Evolutionary conservation across 805 yeast genomes (phyloP).

Genomic region (Nakazawaea ernobii): DNA sequence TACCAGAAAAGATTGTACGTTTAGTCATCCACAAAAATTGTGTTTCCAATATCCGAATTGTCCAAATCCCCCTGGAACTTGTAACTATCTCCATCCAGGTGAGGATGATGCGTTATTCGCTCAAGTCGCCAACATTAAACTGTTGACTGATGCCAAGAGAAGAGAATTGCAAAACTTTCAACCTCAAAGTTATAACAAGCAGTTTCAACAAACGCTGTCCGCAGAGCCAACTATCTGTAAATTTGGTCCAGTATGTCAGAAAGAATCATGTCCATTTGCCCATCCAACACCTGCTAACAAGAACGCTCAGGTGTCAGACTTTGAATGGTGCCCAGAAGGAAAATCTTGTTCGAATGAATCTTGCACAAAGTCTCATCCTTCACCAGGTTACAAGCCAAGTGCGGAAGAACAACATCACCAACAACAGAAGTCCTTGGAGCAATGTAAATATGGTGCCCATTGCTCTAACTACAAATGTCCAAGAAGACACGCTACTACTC

Average conservation of each 20-base stretch:
- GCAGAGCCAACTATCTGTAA: conserved; percentile 45
- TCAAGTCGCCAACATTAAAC: conserved; percentile 59
- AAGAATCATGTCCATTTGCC: conserved; percentile 79
- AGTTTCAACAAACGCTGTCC: conserved; percentile 25
- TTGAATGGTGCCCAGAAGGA: conserved; percentile 75
- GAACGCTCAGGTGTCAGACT: conserved; percentile 59
- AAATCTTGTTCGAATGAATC: conserved; percentile 52
- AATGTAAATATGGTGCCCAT: conserved; percentile 71
- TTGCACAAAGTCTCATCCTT: conserved; percentile 80
- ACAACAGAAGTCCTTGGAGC: conserved; percentile 58
- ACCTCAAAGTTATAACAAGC: conserved; percentile 29
- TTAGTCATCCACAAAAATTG: conserved; percentile 73
- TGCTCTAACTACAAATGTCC: conserved; percentile 79
- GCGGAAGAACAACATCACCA: conserved; percentile 18
- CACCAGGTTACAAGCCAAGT: conserved; percentile 46
- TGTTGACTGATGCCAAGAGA: conserved; percentile 20
- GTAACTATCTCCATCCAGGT: conserved; percentile 78
- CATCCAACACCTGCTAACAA: conserved; percentile 88
- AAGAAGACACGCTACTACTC: conserved; percentile 76
- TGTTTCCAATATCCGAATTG: conserved; percentile 78
- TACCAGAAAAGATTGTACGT: conserved; percentile 56
- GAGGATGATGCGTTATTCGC: conserved; percentile 73
- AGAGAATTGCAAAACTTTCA: conserved; percentile 15
- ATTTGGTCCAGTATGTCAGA: conserved; percentile 69
- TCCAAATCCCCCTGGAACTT: conserved; percentile 73